These are phyloP conservation scores for Priceomyces medius DNA, from an alignment of 805 yeast species.

Conservation along the genomic window DNA sequence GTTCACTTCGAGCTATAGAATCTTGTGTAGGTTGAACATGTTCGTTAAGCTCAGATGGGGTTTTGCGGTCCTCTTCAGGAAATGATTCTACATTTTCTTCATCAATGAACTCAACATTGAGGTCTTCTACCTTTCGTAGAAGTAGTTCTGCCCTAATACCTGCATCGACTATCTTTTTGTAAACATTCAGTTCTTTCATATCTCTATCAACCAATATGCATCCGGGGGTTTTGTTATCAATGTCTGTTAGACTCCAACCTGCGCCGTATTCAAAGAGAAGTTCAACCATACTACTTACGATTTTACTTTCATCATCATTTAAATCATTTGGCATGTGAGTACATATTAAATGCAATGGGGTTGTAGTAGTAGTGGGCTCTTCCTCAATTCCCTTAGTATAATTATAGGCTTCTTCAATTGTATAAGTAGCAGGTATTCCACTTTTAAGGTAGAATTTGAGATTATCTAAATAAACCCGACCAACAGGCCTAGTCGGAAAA, in stretches of 20 bases:
- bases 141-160: slow-evolving; percentile 89
- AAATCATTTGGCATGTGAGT: slow-evolving; percentile 51
- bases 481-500: slow-evolving; percentile 51
- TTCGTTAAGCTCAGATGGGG: too few species aligned
- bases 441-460: slow-evolving; percentile 48
- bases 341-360: slow-evolving; percentile 74
- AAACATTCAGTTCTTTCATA: slow-evolving; percentile 35
- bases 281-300: slow-evolving; percentile 56
- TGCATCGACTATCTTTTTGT: slow-evolving; percentile 64
- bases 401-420: slow-evolving; percentile 71
- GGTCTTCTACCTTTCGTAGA: slow-evolving; percentile 66
- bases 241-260: slow-evolving; percentile 83
- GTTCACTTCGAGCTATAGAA: slow-evolving; percentile 7
- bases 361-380: slow-evolving; percentile 59
- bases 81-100: slow-evolving; percentile 21
- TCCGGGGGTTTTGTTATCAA: slow-evolving; percentile 77
- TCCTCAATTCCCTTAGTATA: slow-evolving; percentile 45
- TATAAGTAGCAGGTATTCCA: slow-evolving; percentile 83
- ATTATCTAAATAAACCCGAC: slow-evolving; percentile 40
- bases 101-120: slow-evolving; percentile 59
- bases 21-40: too few species aligned
- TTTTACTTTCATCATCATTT: slow-evolving; percentile 39
- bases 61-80: too few species aligned
- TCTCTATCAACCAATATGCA: slow-evolving; percentile 65
- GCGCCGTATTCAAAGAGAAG: slow-evolving; percentile 81